phyloP scores from a whole-genome alignment of 192 early-diverging fungal genomes.

The Cladochytrium replicatum region DNA sequence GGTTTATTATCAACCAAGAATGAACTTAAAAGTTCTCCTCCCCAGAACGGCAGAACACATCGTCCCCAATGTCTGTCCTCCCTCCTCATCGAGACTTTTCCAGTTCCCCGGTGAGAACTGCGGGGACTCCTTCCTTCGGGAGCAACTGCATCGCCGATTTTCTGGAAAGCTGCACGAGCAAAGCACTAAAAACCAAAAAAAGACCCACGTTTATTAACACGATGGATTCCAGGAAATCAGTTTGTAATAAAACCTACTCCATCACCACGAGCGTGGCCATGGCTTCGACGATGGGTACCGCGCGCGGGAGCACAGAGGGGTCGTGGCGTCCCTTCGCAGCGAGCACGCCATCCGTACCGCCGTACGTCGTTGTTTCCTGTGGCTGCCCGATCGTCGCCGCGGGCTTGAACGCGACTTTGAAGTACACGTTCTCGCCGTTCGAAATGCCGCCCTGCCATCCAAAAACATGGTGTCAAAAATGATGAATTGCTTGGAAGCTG shows the following conservation, averaged over 20 bases:
- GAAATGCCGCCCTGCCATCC: conserved; percentile 73
- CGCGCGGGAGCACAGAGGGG: conserved; percentile 92
- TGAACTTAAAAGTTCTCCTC: too few relatives aligned
- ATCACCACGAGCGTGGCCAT: conserved; percentile 92
- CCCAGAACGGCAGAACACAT: too few relatives aligned
- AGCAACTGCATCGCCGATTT: conserved; percentile 39
- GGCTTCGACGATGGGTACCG: conserved; percentile 94
- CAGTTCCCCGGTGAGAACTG: conserved; percentile 24
- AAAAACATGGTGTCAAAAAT: conserved; percentile 5
- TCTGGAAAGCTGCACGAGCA: conserved; percentile 54
- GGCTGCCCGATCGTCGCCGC: conserved; percentile 90
- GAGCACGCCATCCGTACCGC: conserved; percentile 68
- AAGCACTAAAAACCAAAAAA: conserved; percentile 25
- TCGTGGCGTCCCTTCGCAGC: conserved; percentile 93
- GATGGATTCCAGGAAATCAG: not conserved
- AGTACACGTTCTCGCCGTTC: conserved; percentile 94
- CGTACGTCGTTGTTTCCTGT: conserved; percentile 81
- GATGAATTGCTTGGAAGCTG: too few relatives aligned
- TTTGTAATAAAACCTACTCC: conserved; percentile 51
- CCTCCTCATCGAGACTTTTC: conserved; percentile 4
- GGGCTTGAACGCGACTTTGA: conserved; percentile 96
- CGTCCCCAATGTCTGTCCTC: not conserved
- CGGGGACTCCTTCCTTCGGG: conserved; percentile 28
- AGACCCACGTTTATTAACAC: not conserved
- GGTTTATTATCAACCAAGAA: too few relatives aligned